Conservation (phyloP, 2,329 filamentous ascomycete genomes). For the Xylaria multiplex region DNA sequence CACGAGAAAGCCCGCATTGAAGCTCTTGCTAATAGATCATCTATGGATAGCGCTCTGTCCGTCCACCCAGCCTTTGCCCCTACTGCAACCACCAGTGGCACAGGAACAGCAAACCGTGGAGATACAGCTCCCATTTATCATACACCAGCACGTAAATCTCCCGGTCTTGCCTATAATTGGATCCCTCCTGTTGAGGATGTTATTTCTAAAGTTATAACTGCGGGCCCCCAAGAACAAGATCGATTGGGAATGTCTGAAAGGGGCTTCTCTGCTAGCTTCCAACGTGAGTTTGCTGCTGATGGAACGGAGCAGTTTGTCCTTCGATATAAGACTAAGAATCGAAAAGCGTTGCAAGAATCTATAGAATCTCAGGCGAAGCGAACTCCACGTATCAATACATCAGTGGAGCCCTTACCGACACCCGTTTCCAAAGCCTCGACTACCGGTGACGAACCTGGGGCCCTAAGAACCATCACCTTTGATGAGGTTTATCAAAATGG, state of each 20-base stretch:
- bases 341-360: constrained; percentile 26
- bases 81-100: background rate
- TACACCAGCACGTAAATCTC: background rate
- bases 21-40: constrained; percentile 22
- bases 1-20: constrained; percentile 22
- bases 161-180: background rate
- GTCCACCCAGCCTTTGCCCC: background rate
- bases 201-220: background rate
- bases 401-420: constrained; percentile 23
- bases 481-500: constrained; percentile 51
- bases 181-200: background rate
- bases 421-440: constrained; percentile 25
- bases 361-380: constrained; percentile 18
- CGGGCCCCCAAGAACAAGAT: constrained; percentile 1
- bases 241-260: constrained; percentile 6
- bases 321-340: constrained; percentile 38
- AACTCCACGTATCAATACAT: constrained; percentile 30
- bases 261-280: constrained; percentile 32
- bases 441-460: constrained; percentile 12
- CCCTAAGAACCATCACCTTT: constrained; percentile 48
- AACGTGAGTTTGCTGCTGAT: constrained; percentile 30
- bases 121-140: background rate
- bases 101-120: background rate
- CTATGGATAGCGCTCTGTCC: constrained; percentile 2
- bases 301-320: constrained; percentile 37